A percentile compares a stretch with the other conserved stretches of the same genome.
Conservation (phyloP, 2,329 filamentous ascomycete species). For the Pseudocercospora musae region DNA sequence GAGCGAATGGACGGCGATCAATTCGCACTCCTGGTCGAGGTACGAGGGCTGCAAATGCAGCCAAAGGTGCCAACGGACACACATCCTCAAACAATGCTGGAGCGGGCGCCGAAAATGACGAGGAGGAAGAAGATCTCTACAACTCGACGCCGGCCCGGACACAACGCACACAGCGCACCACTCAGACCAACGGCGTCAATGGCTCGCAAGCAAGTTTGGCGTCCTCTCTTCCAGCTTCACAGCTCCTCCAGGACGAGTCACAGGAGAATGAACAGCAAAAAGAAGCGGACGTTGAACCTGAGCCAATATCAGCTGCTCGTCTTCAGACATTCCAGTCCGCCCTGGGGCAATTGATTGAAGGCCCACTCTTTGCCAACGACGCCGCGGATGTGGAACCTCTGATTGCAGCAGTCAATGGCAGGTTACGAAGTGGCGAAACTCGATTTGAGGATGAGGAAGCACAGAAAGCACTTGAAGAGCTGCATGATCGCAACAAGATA, state of each 20-base stretch:
- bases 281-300: slow-evolving; percentile 40
- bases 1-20: slow-evolving; percentile 20
- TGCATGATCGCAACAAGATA: slow-evolving; percentile 83
- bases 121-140: slow-evolving; percentile 54
- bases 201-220: slow-evolving; percentile 64
- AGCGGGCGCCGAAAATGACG: slow-evolving; percentile 41
- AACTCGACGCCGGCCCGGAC: slow-evolving; percentile 33
- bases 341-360: slow-evolving; percentile 78
- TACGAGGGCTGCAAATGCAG: slow-evolving; percentile 18
- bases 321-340: slow-evolving; percentile 73
- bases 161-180: slow-evolving; percentile 40
- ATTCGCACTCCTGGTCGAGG: slow-evolving; percentile 28
- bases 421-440: slow-evolving; percentile 56
- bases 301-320: slow-evolving; percentile 58
- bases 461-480: slow-evolving; percentile 68
- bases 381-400: slow-evolving; percentile 72
- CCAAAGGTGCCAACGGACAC: slow-evolving; percentile 24
- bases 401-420: slow-evolving; percentile 73
- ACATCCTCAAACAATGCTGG: slow-evolving; percentile 20
- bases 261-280: slow-evolving; percentile 40
- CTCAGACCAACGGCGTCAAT: slow-evolving; percentile 36
- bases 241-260: slow-evolving; percentile 57
- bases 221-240: slow-evolving; percentile 75
- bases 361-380: slow-evolving; percentile 82
- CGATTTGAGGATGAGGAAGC: slow-evolving; percentile 71